A percentile compares a stretch with the other conserved stretches of the same genome.
phyloP scores from a whole-genome alignment of 495 filamentous ascomycete species.

The Tuber indicum region DNA sequence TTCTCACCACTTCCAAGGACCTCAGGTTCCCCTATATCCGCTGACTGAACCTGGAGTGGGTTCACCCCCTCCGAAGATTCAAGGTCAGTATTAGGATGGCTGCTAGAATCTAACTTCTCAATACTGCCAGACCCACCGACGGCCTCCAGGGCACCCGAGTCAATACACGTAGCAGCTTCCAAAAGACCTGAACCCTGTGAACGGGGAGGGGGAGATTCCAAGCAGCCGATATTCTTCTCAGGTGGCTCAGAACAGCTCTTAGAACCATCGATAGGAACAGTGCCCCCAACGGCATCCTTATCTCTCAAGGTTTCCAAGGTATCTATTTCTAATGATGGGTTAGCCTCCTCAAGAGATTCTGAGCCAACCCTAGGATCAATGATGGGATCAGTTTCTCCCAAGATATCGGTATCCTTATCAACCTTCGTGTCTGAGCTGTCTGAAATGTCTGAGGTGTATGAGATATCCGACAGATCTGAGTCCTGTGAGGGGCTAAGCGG shows the following conservation, averaged over 20 bases:
- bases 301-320: neutral
- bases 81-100: neutral
- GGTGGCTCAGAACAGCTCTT: neutral
- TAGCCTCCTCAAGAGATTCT: neutral
- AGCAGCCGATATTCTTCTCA: neutral
- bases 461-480: neutral
- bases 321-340: neutral
- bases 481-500: neutral
- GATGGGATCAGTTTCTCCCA: neutral
- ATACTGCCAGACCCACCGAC: neutral
- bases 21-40: neutral
- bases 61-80: neutral
- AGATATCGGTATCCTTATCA: neutral
- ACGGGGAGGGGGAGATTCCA: neutral
- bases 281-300: neutral
- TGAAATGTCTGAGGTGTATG: neutral
- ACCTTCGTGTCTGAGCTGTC: neutral
- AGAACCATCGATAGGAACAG: neutral
- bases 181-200: neutral
- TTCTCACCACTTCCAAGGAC: neutral
- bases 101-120: neutral
- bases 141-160: neutral
- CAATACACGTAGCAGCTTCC: neutral
- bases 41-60: neutral
- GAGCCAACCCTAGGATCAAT: neutral